Base-by-base conservation (phyloP, 1,139 yeast genomes). In the Wickerhamomyces sp. region DNA sequence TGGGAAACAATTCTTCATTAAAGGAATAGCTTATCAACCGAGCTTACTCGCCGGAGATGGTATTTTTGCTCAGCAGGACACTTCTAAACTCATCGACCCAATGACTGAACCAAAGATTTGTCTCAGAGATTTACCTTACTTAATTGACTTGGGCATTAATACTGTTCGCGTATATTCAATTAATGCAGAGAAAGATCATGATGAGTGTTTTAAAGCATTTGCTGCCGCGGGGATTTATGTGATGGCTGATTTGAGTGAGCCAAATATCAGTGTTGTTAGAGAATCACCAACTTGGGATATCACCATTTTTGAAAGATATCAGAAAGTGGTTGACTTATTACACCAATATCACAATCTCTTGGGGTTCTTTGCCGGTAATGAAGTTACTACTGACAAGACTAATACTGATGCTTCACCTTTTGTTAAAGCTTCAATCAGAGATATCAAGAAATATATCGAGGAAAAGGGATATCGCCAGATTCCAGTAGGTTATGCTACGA, bases 241-340 rank as follows among this genome's bases (percentile, higher is more conserved):
- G 1, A 44, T 78, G 34, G 65, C 73, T 5, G 84, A 78, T 51
- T 62, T 78, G 39, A 63, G 79, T 13, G 81, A 76, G 46, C 83
- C 83, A 1, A 67, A 67, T 32, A 39, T 48, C 7, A 74, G 82
- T 12, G 72, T 78, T 32, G 64, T 66, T 37, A 63, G 83, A 50
- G 66, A 72, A 36, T 41, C 49, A 6, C 83, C 84, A 3, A 47
- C 58, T 14, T 78, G 84, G 74, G 70, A 49, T 56, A 61, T 75
- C 37, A 74, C 77, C 38, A 72, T 88, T 36, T 84, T 79, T 65
- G 74, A 79, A 52, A 72, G 86, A 55, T 81, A 80, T 63, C 73
- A 81, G 41, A 59, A 63, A 7, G 84, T 78, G 2, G 67, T 78
- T 37, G 81, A 76, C 49, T 47, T 71, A 1, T 64, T 78, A 69